Conservation (phyloP, 129 eudicot genomes). For the Centaurea solstitialis region DNA sequence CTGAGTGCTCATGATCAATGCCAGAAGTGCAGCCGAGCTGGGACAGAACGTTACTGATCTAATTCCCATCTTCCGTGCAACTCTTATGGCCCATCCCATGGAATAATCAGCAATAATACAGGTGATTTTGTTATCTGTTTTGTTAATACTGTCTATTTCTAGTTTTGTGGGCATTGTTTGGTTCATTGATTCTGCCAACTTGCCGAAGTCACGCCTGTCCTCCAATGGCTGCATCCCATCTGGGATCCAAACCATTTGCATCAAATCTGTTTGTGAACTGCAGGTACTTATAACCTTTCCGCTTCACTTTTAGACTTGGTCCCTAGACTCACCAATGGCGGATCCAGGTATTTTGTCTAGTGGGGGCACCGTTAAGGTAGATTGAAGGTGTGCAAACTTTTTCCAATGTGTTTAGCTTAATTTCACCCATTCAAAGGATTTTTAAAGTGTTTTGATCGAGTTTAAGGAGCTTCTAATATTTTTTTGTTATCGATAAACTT, state of each 20-base stretch:
- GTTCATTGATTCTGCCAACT: constrained; percentile 11
- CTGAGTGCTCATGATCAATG: constrained; percentile 21
- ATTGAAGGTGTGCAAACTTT: no score
- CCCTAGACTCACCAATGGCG: no score
- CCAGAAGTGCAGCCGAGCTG: constrained; percentile 33
- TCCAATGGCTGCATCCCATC: constrained; percentile 54
- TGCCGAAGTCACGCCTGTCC: constrained; percentile 39
- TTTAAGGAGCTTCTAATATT: no score
- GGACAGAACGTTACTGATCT: constrained; percentile 38
- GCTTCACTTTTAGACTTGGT: no score
- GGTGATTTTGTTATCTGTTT: constrained; percentile 22
- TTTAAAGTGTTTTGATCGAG: no score
- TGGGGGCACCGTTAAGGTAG: no score
- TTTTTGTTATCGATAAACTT: no score
- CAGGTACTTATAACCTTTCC: constrained; percentile 24
- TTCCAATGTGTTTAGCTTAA: no score
- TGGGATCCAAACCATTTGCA: constrained; percentile 42
- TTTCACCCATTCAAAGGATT: no score
- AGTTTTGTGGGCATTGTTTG: constrained; percentile 33
- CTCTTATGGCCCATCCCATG: constrained; percentile 41
- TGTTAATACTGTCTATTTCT: constrained; percentile 35
- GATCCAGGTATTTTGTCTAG: no score
- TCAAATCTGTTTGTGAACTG: constrained; percentile 13
- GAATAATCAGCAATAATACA: constrained; percentile 51
- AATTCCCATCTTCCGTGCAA: constrained; percentile 45